Evolutionary conservation across 2,329 filamentous ascomycete genomes (phyloP).

Genomic region (Cyphellophora attinorum): DNA sequence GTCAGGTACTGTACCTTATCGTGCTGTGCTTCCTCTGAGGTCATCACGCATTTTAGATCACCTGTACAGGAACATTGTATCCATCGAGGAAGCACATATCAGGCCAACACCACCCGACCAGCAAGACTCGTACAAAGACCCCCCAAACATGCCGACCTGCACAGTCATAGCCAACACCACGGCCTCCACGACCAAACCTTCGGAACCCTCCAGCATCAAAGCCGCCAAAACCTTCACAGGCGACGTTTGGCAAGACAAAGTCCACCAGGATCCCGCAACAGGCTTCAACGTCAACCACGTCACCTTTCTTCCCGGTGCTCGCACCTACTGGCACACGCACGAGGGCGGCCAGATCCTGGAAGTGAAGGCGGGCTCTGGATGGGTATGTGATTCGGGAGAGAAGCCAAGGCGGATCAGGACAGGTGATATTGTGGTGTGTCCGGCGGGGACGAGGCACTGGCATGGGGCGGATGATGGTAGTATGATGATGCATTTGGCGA

Average conservation of each 20-base stretch:
- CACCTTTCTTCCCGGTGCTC: slow-evolving; percentile 33
- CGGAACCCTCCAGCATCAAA: slow-evolving; percentile 5
- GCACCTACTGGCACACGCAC: slow-evolving; percentile 37
- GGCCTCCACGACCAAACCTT: background rate
- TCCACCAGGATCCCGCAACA: slow-evolving; percentile 12
- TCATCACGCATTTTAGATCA: too few relatives aligned
- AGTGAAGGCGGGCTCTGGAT: slow-evolving; percentile 30
- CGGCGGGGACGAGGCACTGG: slow-evolving; percentile 35
- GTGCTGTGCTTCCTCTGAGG: too few relatives aligned
- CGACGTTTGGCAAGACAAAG: slow-evolving; percentile 23
- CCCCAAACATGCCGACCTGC: background rate
- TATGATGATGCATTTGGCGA: slow-evolving; percentile 31
- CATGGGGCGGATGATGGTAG: slow-evolving; percentile 33
- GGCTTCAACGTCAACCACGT: slow-evolving; percentile 28
- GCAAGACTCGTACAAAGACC: too few relatives aligned
- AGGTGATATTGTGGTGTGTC: slow-evolving; percentile 33
- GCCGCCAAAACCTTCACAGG: slow-evolving; percentile 21
- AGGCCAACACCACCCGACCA: too few relatives aligned
- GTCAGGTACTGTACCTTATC: too few relatives aligned
- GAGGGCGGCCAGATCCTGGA: slow-evolving; percentile 34
- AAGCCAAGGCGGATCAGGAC: slow-evolving; percentile 26
- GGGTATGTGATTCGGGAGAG: slow-evolving; percentile 34
- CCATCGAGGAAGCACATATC: too few relatives aligned
- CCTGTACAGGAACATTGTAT: too few relatives aligned
- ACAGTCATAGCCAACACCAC: background rate